These are phyloP conservation scores for Mortierella claussenii DNA, from an alignment of 192 early-diverging fungal species.

Conservation along the genomic window DNA sequence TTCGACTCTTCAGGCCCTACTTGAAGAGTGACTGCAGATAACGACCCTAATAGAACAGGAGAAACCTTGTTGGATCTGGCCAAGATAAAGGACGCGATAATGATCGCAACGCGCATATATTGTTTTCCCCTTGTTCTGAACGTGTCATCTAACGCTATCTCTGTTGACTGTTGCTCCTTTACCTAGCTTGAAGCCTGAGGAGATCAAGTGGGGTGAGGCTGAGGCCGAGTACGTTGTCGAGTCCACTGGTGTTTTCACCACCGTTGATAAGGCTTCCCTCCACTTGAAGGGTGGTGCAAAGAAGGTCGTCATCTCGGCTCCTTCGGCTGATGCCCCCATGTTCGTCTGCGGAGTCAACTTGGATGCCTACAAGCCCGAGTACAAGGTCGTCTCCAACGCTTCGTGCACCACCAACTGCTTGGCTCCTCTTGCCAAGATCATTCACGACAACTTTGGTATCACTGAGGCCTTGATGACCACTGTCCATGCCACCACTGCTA, in stretches of 20 bases:
- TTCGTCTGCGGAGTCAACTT: constrained; percentile 98
- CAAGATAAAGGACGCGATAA: too few species aligned
- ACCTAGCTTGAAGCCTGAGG: constrained; percentile 74
- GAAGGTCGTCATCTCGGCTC: constrained; percentile 98
- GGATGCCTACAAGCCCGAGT: constrained; percentile 89
- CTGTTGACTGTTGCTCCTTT: too few species aligned
- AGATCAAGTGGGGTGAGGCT: constrained; percentile 90
- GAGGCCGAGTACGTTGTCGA: constrained; percentile 96
- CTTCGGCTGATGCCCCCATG: constrained; percentile 97
- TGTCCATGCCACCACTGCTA: constrained; percentile 97
- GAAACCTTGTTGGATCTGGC: too few species aligned
- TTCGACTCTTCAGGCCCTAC: too few species aligned
- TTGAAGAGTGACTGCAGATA: too few species aligned
- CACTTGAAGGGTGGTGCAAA: constrained; percentile 97
- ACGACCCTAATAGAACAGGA: too few species aligned
- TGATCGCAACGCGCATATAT: too few species aligned
- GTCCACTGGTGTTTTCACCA: constrained; percentile 99
- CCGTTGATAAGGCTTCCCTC: constrained; percentile 83
- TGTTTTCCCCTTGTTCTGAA: too few species aligned
- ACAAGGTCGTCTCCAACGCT: constrained; percentile 96
- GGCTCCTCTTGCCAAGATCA: constrained; percentile 96
- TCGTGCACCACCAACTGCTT: constrained; percentile 99
- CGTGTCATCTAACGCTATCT: too few species aligned
- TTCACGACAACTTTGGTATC: constrained; percentile 97
- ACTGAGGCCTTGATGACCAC: constrained; percentile 99